Conservation (phyloP, 495 filamentous ascomycete genomes). For the Immersiella caudata region DNA sequence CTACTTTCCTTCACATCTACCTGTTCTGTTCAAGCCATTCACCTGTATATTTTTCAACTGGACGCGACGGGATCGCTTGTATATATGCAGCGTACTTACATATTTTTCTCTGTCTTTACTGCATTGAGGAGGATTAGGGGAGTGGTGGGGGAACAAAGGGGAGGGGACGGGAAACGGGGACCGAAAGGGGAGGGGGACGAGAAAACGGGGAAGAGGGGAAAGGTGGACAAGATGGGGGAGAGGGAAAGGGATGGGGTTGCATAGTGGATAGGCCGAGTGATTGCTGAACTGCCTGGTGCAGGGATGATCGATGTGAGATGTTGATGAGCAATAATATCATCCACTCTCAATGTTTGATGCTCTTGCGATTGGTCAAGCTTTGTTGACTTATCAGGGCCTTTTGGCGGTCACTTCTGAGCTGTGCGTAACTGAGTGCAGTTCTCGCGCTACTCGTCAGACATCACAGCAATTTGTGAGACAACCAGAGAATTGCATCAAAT, state of each 20-base stretch:
- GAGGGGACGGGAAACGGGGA: not conserved
- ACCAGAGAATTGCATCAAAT: not conserved
- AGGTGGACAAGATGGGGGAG: not conserved
- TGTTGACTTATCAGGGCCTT: not conserved
- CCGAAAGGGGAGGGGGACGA: not conserved
- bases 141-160: not conserved
- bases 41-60: constrained; percentile 11
- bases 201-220: not conserved
- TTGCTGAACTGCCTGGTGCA: constrained; percentile 13
- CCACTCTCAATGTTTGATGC: constrained; percentile 3
- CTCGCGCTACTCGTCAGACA: not conserved
- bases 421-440: too few species aligned
- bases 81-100: not conserved
- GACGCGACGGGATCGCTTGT: constrained; percentile 14
- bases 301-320: not conserved
- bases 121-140: not conserved
- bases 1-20: not conserved
- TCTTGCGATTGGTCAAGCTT: not conserved
- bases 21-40: constrained; percentile 2
- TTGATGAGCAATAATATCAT: not conserved
- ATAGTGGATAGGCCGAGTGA: too few species aligned
- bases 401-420: not conserved
- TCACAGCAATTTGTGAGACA: not conserved
- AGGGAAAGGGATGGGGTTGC: too few species aligned
- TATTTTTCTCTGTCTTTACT: constrained; percentile 5